Percentiles rank a stretch among this genome's conserved stretches.
Conservation (phyloP, 139 green algal genomes). For the Volvox africanus region DNA sequence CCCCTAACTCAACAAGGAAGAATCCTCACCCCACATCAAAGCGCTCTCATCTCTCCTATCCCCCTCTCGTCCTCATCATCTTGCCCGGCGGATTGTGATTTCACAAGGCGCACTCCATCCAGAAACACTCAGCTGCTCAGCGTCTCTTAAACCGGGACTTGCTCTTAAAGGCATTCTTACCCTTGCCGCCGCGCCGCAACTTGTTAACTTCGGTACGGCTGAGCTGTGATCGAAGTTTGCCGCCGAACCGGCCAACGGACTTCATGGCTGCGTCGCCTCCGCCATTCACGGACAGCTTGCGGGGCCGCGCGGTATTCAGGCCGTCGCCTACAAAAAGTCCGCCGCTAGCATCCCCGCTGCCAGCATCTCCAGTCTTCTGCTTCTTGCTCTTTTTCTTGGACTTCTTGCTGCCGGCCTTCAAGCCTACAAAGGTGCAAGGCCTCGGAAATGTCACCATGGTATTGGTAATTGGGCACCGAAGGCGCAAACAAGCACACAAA, state of each 20-base stretch:
- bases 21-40: too few relatives aligned
- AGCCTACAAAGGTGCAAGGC: not conserved
- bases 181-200: conserved; percentile 75
- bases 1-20: too few relatives aligned
- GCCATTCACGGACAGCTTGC: conserved; percentile 41
- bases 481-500: too few relatives aligned
- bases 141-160: conserved; percentile 79
- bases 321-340: conserved; percentile 69
- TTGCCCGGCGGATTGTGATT: too few relatives aligned
- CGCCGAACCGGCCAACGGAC: conserved; percentile 31
- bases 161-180: conserved; percentile 83
- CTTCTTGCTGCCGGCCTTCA: conserved; percentile 53
- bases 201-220: conserved; percentile 68
- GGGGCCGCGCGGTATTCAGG: conserved; percentile 29
- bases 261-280: not conserved
- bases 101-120: too few relatives aligned
- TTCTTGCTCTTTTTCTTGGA: conserved; percentile 49
- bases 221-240: conserved; percentile 33
- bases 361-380: conserved; percentile 26
- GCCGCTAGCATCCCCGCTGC: conserved; percentile 10
- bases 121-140: not conserved
- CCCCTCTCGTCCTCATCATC: too few relatives aligned
- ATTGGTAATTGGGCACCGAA: not conserved
- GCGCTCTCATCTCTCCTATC: too few relatives aligned
- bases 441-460: not conserved